Evolutionary conservation across 345 rosid genomes (phyloP), one percentile per base, ranked within the genome.

Genomic region (Raphanus sativus): DNA sequence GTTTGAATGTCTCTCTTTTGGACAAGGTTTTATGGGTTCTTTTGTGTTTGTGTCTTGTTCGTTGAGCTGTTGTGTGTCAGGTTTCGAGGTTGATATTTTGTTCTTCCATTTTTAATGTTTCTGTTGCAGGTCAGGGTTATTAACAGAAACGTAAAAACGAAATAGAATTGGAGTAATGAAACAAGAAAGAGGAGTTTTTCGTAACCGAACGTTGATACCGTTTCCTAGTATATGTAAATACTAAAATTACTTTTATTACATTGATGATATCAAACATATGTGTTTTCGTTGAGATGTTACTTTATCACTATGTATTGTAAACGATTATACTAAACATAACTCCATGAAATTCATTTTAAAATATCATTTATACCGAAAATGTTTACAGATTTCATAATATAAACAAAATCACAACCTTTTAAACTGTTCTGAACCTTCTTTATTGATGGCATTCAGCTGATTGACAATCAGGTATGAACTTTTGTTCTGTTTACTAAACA

Each of bases 61-160:
- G 70, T 65, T 77, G 67, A 56, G 76, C 15, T 77, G 81, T 65
- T 77, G 65, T 77, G 55, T 69, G 21, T 55, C 65, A 64, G 62
- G 62, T 65, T 32, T 45, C 50, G 17, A 45, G 2, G 67, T 58
- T 58, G 40, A 65, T 12, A 59, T 58, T 77, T 62, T 65, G 73
- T 77, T 77, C 67, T 71, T 65, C 77, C 65, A 58, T 65, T 77
- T 77, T 71, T 65, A 6, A 77, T 66, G 73, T 77, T 70, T 77
- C 67, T 77, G 81, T 77, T 77, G 67, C 55, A 40, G 11, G 72
- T 77, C 76, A 30, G 33, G 21, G 65, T 45, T 77, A 71, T 68
- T 25, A 65, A 55, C 61, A 59, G 2, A 71, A 77, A 71, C 81
- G 81, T 77, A 58, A 71, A 40, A 42, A 65, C 50, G 29, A 65